Conservation (phyloP, 1,284 basidiomycete species). For the Cutaneotrichosporon daszewskae region DNA sequence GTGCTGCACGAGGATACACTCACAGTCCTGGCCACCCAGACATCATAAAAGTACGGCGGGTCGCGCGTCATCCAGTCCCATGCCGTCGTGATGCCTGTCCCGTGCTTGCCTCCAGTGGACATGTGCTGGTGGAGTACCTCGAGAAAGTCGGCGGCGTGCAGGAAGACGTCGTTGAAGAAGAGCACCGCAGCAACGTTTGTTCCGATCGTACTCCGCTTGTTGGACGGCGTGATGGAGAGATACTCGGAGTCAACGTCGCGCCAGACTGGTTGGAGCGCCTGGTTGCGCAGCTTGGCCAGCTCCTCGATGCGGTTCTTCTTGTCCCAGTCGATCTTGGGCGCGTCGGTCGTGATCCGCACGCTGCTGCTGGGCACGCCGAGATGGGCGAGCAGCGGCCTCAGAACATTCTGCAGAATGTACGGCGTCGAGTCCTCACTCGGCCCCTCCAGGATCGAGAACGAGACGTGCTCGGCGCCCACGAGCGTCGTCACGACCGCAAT, state of each 20-base stretch:
- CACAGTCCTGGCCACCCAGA: conserved; percentile 46
- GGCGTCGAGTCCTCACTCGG: conserved; percentile 44
- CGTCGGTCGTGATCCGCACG: conserved; percentile 31
- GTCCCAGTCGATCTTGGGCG: conserved; percentile 36
- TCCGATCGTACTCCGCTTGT: conserved; percentile 8
- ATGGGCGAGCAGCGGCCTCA: conserved; percentile 30
- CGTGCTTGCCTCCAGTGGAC: conserved; percentile 15
- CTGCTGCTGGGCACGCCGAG: conserved; percentile 31
- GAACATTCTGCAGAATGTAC: conserved; percentile 29
- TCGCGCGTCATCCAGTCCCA: conserved; percentile 45
- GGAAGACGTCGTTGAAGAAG: conserved; percentile 48
- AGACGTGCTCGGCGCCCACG: conserved; percentile 34
- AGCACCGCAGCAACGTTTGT: conserved; percentile 33
- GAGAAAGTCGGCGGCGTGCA: conserved; percentile 39
- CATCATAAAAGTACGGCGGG: conserved; percentile 46
- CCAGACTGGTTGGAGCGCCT: conserved; percentile 43
- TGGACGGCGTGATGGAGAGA: no score
- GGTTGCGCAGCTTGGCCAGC: conserved; percentile 42
- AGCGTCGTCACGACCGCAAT: conserved; percentile 36
- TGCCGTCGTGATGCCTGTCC: conserved; percentile 40
- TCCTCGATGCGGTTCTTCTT: conserved; percentile 42
- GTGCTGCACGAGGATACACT: conserved; percentile 7
- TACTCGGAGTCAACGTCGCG: conserved; percentile 11
- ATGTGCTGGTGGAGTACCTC: conserved; percentile 45
- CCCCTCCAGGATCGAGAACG: conserved; percentile 45